Percentiles rank a stretch among this genome's conserved stretches.
phyloP scores from a whole-genome alignment of 495 filamentous ascomycete genomes.

The Penicillium longicatenatum region DNA sequence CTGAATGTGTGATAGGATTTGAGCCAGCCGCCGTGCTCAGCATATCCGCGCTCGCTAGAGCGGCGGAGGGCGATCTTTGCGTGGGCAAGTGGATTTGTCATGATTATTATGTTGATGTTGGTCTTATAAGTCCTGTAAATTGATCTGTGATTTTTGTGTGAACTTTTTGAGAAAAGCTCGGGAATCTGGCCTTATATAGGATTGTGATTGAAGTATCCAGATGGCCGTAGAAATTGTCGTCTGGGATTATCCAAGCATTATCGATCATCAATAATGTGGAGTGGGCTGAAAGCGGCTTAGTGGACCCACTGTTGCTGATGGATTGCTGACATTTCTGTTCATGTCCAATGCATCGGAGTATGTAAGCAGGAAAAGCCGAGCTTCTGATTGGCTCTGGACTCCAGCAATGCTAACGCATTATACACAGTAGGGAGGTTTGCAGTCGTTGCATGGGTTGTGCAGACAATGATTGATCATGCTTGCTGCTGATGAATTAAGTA shows the following conservation, averaged over 20 bases:
- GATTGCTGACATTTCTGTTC: constrained; percentile 1
- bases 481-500: no score
- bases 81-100: constrained; percentile 60
- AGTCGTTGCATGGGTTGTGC: no score
- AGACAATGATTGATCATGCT: not conserved
- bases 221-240: constrained; percentile 14
- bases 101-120: constrained; percentile 16
- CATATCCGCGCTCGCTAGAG: constrained; percentile 66
- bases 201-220: constrained; percentile 2
- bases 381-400: not conserved
- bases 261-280: constrained; percentile 17
- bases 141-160: not conserved
- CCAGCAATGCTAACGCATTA: no score
- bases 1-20: constrained; percentile 82
- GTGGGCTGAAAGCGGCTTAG: not conserved
- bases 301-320: constrained; percentile 7
- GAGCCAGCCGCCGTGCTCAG: constrained; percentile 81
- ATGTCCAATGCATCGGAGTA: no score
- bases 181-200: constrained; percentile 12
- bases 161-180: not conserved
- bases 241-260: constrained; percentile 26
- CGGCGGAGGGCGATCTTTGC: constrained; percentile 64
- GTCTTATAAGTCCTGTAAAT: not conserved
- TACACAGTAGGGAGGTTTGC: no score
- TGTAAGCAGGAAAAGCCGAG: not conserved